Evolutionary conservation across 306 rosid species (phyloP).

Genomic region (Sicyos edulis): DNA sequence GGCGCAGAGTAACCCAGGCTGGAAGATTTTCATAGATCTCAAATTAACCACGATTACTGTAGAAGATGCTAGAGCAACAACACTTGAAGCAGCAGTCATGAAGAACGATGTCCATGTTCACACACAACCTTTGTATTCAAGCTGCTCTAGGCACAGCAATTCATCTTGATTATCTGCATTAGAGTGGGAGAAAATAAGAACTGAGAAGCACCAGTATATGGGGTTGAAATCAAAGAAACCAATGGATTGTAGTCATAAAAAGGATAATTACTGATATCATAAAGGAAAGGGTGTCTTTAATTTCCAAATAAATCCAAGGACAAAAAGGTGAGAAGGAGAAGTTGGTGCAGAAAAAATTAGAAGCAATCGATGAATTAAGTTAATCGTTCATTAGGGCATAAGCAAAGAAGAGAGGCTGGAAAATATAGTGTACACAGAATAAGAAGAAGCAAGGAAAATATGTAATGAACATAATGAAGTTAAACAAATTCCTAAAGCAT

Average conservation of each 20-base stretch:
- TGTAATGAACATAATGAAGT: background rate
- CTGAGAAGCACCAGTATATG: background rate
- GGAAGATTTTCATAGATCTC: conserved; percentile 33
- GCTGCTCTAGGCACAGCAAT: conserved; percentile 22
- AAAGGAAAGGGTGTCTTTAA: background rate
- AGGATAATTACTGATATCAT: background rate
- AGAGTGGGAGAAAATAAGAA: conserved; percentile 11
- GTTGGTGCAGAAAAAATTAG: background rate
- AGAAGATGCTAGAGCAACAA: conserved; percentile 12
- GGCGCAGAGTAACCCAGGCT: conserved; percentile 20
- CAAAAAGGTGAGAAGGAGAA: conserved; percentile 4
- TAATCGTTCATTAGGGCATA: background rate
- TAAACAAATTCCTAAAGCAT: background rate
- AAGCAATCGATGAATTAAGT: background rate
- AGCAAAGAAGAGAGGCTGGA: background rate
- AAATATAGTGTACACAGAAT: background rate
- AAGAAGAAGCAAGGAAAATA: background rate
- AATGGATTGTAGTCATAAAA: background rate
- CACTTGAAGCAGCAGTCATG: conserved; percentile 26
- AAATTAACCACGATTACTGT: conserved; percentile 24
- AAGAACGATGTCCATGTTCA: conserved; percentile 24
- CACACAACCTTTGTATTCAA: background rate
- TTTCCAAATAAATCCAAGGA: background rate
- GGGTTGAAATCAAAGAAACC: background rate
- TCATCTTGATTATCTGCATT: conserved; percentile 33